A percentile compares a stretch with the other conserved stretches of the same genome.
Conservation (phyloP, 495 filamentous ascomycete genomes). For the Emericellopsis terricola region DNA sequence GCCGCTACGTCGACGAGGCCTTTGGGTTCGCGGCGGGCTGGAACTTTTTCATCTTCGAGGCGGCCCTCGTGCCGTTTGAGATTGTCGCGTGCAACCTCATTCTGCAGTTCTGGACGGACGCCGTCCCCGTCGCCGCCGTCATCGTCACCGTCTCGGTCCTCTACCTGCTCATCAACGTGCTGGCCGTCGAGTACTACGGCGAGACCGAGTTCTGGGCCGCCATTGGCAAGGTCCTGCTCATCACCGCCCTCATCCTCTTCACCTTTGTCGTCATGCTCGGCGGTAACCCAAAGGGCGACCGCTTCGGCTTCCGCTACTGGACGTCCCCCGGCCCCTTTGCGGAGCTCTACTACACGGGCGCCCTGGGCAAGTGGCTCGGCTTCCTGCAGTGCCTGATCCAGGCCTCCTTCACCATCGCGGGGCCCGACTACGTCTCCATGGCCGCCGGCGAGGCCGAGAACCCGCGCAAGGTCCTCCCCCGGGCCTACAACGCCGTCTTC, state of each 20-base stretch:
- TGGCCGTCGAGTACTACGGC: conserved; percentile 46
- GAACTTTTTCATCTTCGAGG: conserved; percentile 60
- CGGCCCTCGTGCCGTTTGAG: conserved; percentile 51
- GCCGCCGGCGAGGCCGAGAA: conserved; percentile 59
- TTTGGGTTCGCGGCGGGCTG: conserved; percentile 53
- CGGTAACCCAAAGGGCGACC: conserved; percentile 47
- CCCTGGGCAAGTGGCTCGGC: conserved; percentile 50
- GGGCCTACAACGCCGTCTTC: conserved; percentile 61
- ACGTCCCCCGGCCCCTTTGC: conserved; percentile 51
- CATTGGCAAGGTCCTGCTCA: conserved; percentile 48
- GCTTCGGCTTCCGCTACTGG: conserved; percentile 66
- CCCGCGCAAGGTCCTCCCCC: conserved; percentile 44
- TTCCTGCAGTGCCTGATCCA: conserved; percentile 53
- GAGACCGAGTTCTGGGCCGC: conserved; percentile 43
- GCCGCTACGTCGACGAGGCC: conserved; percentile 58
- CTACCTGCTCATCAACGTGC: conserved; percentile 36
- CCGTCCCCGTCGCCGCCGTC: conserved; percentile 43
- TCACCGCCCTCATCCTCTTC: conserved; percentile 47
- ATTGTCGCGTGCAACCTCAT: conserved; percentile 51
- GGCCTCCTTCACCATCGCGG: conserved; percentile 69
- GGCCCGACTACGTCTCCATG: conserved; percentile 67
- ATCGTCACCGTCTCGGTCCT: conserved; percentile 41
- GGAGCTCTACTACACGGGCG: conserved; percentile 36
- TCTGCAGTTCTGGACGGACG: conserved; percentile 48
- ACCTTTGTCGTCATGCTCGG: conserved; percentile 62